Base-by-base conservation (phyloP, 495 filamentous ascomycete species). In the Penicillium antarcticum region DNA sequence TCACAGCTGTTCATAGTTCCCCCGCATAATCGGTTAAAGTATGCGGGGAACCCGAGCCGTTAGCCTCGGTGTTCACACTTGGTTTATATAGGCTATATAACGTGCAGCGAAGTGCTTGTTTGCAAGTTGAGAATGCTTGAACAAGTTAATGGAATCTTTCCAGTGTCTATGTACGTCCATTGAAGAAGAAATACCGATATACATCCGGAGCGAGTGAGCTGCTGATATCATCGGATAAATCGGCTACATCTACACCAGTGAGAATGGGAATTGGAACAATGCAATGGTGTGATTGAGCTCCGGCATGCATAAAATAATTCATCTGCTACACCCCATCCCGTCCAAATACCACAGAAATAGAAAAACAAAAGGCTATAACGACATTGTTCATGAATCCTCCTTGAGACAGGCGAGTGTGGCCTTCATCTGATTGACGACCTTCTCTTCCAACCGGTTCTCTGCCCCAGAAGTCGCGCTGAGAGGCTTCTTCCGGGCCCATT, bases 381-480 rank as follows among this genome's bases (percentile, higher is more conserved):
- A 44, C 38, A 58, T 52, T 52, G 62, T 61, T 65, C 57, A 68
- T 70, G 56, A 70, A 19, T 70, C 68, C 57, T 74, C 72, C 39
- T 67, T 66, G 23, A 78, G 37, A 59, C 72, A 77, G 18, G 66
- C 56, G 45, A 75, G 32, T n/a, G 70, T 56, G 1, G 69, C 67
- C 42, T 63, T 69, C 62, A 95, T 67, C 67, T 91, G 83, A 41
- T 57, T 68, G 14, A 91, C 75, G 13, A 87, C 76, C 70, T 82
- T 87, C 73, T 89, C 86, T 68, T 92, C 89, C 47, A 94, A 68
- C 55, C 73, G 70, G 58, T 75, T 90, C 63, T 85, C 79, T 1
- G 66, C 64, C 17, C 67, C 70, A 12, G 56, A 69, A 26, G 57
- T 46, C 24, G 53, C 48, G 47, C 68, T 53, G 4, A 67, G 51